A percentile compares a stretch with the other conserved stretches of the same genome.
phyloP scores from a whole-genome alignment of 805 yeast genomes.

The Ogataea methanolica region DNA sequence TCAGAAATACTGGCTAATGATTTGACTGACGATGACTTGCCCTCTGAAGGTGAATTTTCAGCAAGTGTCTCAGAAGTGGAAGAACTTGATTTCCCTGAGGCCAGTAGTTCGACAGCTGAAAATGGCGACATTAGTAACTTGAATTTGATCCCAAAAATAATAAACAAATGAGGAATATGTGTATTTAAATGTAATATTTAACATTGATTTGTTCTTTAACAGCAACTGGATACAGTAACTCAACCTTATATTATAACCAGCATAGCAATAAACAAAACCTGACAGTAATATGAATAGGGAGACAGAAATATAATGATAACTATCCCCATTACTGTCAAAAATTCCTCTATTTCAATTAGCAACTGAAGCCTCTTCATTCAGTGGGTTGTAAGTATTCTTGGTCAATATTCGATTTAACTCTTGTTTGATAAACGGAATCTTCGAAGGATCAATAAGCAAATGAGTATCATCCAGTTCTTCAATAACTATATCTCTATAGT shows the following conservation, averaged over 20 bases:
- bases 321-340: neutral
- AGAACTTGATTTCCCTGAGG: slow-evolving; percentile 6
- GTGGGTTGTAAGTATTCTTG: slow-evolving; percentile 79
- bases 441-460: slow-evolving; percentile 70
- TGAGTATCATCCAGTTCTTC: slow-evolving; percentile 92
- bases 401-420: slow-evolving; percentile 75
- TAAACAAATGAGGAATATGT: neutral
- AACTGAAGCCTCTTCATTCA: slow-evolving; percentile 60
- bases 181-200: too few relatives aligned
- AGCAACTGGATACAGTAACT: too few relatives aligned
- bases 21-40: slow-evolving; percentile 7
- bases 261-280: neutral
- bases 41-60: slow-evolving; percentile 10
- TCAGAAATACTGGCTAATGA: slow-evolving; percentile 27
- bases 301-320: neutral
- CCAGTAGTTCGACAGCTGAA: slow-evolving; percentile 11
- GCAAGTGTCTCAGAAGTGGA: slow-evolving; percentile 7
- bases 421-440: slow-evolving; percentile 68
- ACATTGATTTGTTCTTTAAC: too few relatives aligned
- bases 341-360: neutral
- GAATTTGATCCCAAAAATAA: slow-evolving; percentile 10
- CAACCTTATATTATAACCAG: too few relatives aligned
- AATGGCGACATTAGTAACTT: slow-evolving; percentile 22
- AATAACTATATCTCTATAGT: slow-evolving; percentile 60
- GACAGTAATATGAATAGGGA: neutral